These are phyloP conservation scores for Epichloe coenophiala DNA, from an alignment of 2,329 filamentous ascomycete species.

Conservation along the genomic window DNA sequence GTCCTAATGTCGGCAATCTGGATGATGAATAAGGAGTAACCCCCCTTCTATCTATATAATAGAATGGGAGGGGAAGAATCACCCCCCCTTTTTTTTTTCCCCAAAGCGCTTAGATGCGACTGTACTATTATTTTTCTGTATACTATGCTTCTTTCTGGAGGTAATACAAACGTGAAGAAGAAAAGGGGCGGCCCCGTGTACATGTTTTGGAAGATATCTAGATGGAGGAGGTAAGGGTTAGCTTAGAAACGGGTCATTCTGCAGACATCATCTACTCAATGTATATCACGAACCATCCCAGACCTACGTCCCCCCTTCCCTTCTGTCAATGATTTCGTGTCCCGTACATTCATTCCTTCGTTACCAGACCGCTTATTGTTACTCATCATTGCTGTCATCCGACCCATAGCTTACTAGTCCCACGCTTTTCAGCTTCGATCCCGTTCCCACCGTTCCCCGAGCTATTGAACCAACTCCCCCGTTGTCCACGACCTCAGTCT, in stretches of 20 bases:
- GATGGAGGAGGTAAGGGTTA: not conserved
- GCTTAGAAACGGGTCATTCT: not conserved
- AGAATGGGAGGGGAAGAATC: no score
- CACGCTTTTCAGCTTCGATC: constrained; percentile 14
- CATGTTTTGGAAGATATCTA: not conserved
- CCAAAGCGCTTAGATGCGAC: not conserved
- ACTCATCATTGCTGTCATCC: constrained; percentile 32
- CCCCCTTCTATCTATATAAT: no score
- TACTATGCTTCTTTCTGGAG: not conserved
- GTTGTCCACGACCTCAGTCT: constrained; percentile 4
- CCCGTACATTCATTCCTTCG: no score
- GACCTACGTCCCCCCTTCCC: no score
- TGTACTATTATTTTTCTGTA: constrained; percentile 1
- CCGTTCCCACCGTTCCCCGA: not conserved
- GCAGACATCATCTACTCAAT: constrained; percentile 3
- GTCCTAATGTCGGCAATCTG: constrained; percentile 26
- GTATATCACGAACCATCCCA: not conserved
- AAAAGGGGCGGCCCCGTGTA: no score
- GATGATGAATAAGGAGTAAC: constrained; percentile 19
- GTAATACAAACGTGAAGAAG: no score
- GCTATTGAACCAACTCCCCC: not conserved
- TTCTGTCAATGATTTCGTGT: not conserved
- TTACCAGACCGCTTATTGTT: not conserved
- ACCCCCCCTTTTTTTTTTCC: no score
- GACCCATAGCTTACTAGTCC: constrained; percentile 44